These are phyloP conservation scores for Thraustochytrium striatum DNA, from an alignment of 352 stramenopile species.

Conservation along the genomic window DNA sequence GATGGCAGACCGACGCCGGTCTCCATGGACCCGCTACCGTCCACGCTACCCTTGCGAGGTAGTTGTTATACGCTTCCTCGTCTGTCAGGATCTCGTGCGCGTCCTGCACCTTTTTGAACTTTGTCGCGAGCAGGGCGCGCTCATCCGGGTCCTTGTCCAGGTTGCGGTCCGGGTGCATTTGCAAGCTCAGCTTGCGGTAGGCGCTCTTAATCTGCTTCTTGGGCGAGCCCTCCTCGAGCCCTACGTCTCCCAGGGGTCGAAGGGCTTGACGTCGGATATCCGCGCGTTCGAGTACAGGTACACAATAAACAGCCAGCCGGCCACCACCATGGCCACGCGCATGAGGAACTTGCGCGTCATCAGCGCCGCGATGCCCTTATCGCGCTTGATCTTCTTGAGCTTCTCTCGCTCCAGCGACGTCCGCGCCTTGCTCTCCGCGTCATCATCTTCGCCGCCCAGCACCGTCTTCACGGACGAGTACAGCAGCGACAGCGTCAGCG, in stretches of 20 bases:
- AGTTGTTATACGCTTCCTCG: slow-evolving; percentile 92
- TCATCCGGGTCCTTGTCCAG: slow-evolving; percentile 85
- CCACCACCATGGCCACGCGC: background rate
- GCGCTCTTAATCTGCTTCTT: slow-evolving; percentile 83
- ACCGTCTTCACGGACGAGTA: background rate
- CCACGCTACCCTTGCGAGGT: slow-evolving; percentile 95
- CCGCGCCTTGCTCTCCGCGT: slow-evolving; percentile 7
- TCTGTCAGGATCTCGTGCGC: slow-evolving; percentile 92
- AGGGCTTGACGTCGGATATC: slow-evolving; percentile 81
- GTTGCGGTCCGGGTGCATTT: slow-evolving; percentile 76
- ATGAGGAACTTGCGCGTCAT: slow-evolving; percentile 3
- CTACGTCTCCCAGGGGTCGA: slow-evolving; percentile 79
- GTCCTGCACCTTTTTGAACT: slow-evolving; percentile 96
- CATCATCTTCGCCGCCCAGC: background rate
- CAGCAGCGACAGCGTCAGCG: slow-evolving; percentile 9
- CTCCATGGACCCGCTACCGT: slow-evolving; percentile 95
- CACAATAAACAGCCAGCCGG: slow-evolving; percentile 23
- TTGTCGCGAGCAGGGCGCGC: slow-evolving; percentile 55
- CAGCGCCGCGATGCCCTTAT: background rate
- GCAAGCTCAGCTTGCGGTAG: slow-evolving; percentile 85
- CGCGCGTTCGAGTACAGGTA: slow-evolving; percentile 3
- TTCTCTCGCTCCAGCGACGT: slow-evolving; percentile 42
- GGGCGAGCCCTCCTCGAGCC: slow-evolving; percentile 66
- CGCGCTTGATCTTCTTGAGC: slow-evolving; percentile 3
- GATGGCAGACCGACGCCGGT: slow-evolving; percentile 90